Evolutionary conservation across 345 rosid genomes (phyloP), one percentile per base, ranked within the genome.

Genomic region (Moringa oleifera): DNA sequence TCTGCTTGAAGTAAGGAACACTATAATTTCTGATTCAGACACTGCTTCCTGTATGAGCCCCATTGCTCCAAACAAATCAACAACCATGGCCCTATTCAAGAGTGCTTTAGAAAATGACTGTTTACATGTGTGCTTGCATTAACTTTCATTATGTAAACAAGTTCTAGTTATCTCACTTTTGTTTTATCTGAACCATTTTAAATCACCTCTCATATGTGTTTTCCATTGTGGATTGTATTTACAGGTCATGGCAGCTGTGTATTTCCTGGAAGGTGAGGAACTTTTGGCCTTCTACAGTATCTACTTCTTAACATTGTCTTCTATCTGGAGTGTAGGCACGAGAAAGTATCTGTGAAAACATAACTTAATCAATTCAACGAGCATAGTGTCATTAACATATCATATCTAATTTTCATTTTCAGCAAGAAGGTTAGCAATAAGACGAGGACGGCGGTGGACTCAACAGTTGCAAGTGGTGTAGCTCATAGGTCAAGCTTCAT

Each of bases 241-340:
- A 59, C 84, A 92, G 98, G 96, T 79, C 97, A 84, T 68, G 97
- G 90, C 63, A 83, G 79, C 80, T 93, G 98, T 83, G 74, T 79
- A 70, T 93, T 90, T 81, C 94, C 91, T 7, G 98, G 98, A 79
- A 93, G 98, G 98, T 93, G 75, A 72, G 80, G 37, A 63, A 45
- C 37, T 17, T 23, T 3, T 62, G 7, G n/a, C 45, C 41, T 58
- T 21, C 51, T 53, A 57, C 47, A 20, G 20, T 19, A 24, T 61
- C 59, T 19, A 25, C 13, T 51, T 23, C 7, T 59, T 63, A 41
- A 41, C 47, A 41, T 33, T 33, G 6, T 4, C 37, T 33, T n/a
- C n/a, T 33, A 33, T 33, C 37, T 33, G 11, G 37, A 33, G 12
- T 41, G 47, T 41, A 5, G 47, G 9, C 12, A 15, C 12, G 12